These are phyloP conservation scores for Saxophila tyrrhenica DNA, from an alignment of 495 filamentous ascomycete genomes.

Conservation along the genomic window DNA sequence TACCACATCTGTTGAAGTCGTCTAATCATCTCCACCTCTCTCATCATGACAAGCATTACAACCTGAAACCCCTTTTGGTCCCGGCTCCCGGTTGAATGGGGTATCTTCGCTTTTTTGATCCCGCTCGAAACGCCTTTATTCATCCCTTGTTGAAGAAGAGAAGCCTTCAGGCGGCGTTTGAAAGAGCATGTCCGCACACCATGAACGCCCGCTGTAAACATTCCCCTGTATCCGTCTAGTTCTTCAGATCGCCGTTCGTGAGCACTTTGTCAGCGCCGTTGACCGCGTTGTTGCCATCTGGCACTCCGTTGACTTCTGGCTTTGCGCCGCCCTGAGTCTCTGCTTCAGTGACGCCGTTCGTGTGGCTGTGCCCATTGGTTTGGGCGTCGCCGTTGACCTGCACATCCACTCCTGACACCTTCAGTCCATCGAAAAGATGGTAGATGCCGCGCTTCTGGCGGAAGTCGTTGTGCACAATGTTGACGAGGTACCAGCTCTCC, in stretches of 20 bases:
- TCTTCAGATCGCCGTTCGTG: not conserved
- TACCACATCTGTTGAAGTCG: too few relatives aligned
- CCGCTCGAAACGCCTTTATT: slow-evolving; percentile 2
- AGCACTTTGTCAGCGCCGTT: slow-evolving; percentile 9
- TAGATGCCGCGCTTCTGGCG: slow-evolving; percentile 67
- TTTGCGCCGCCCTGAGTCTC: not conserved
- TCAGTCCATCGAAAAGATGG: slow-evolving; percentile 68
- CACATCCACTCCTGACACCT: not conserved
- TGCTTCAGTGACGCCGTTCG: not conserved
- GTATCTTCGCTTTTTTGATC: slow-evolving; percentile 4
- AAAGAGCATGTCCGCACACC: not conserved
- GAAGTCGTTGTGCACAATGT: slow-evolving; percentile 99
- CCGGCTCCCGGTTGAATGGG: slow-evolving; percentile 20
- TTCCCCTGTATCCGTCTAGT: not conserved
- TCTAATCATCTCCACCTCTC: too few relatives aligned
- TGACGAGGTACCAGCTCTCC: slow-evolving; percentile 85
- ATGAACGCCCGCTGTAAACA: not conserved
- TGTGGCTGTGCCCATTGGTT: not conserved
- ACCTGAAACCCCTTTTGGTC: too few relatives aligned
- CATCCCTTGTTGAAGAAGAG: slow-evolving; percentile 3
- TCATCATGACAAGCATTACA: too few relatives aligned
- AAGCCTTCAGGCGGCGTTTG: not conserved
- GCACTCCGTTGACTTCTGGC: slow-evolving; percentile 14
- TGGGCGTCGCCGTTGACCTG: not conserved
- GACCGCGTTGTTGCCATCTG: slow-evolving; percentile 14